Evolutionary conservation across 2,329 filamentous ascomycete genomes (phyloP).

Genomic region (Botryotinia globosa): DNA sequence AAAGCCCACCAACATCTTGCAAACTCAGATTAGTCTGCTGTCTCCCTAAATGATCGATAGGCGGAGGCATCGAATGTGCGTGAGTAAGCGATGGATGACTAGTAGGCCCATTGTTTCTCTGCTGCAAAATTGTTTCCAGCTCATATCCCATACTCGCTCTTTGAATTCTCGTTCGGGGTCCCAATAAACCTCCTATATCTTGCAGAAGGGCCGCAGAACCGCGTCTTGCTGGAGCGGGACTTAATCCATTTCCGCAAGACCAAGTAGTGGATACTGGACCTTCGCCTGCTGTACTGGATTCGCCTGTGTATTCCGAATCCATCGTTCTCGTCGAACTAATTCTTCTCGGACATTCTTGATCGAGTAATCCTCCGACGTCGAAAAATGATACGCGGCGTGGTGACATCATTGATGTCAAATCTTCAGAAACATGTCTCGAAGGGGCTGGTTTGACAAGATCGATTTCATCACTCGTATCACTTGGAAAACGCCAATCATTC

Average conservation of each 20-base stretch:
- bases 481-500: constrained; percentile 36
- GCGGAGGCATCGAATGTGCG: neutral
- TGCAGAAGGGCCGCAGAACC: constrained; percentile 58
- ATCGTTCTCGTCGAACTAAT: constrained; percentile 31
- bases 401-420: constrained; percentile 42
- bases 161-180: constrained; percentile 39
- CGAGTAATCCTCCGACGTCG: constrained; percentile 76
- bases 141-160: constrained; percentile 28
- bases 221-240: constrained; percentile 47
- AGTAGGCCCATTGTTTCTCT: neutral
- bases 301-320: constrained; percentile 32
- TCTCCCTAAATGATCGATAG: neutral
- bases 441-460: constrained; percentile 37
- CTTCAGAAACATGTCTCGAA: constrained; percentile 28
- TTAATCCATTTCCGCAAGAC: constrained; percentile 36
- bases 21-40: neutral
- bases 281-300: constrained; percentile 27
- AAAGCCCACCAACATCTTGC: constrained; percentile 8
- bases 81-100: constrained; percentile 3
- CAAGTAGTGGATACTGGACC: constrained; percentile 25
- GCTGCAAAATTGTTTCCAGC: constrained; percentile 34
- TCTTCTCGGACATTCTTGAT: constrained; percentile 43
- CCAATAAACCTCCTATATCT: constrained; percentile 55
- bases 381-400: constrained; percentile 73
- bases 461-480: constrained; percentile 44